Conservation (phyloP, 352 stramenopile species). For the Phytopythium oedochilum region DNA sequence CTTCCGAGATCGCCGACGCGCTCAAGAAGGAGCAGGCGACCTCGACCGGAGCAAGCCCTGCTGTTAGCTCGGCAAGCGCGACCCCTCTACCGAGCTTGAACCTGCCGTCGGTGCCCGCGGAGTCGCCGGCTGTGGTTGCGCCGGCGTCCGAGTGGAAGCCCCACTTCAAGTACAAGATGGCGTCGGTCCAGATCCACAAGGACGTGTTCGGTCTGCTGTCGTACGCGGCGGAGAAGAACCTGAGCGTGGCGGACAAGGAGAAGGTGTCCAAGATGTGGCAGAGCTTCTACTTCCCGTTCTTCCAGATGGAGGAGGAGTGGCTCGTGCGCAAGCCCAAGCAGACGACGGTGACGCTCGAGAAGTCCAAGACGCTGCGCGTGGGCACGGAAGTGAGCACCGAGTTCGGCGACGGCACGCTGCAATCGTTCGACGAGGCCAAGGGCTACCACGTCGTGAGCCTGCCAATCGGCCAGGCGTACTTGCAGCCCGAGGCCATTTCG, state of each 20-base stretch:
- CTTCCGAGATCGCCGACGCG: conserved; percentile 55
- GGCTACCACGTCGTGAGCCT: conserved; percentile 66
- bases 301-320: conserved; percentile 80
- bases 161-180: conserved; percentile 72
- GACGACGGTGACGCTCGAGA: conserved; percentile 56
- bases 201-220: conserved; percentile 74
- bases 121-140: conserved; percentile 6
- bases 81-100: conserved; percentile 14
- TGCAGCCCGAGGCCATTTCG: conserved; percentile 71
- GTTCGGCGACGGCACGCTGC: conserved; percentile 78
- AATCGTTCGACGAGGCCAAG: conserved; percentile 65
- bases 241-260: conserved; percentile 77
- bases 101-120: not conserved
- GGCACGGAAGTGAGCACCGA: conserved; percentile 76
- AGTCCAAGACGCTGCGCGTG: conserved; percentile 53
- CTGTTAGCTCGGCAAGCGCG: conserved; percentile 11
- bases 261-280: conserved; percentile 85
- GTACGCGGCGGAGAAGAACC: conserved; percentile 80
- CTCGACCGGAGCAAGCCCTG: conserved; percentile 4
- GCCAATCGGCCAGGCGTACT: conserved; percentile 56
- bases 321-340: conserved; percentile 72
- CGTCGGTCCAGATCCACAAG: conserved; percentile 80
- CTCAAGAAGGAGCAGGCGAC: conserved; percentile 48
- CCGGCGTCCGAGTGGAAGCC: conserved; percentile 39
- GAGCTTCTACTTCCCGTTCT: conserved; percentile 82